Evolutionary conservation across 352 stramenopile genomes (phyloP), one percentile per base, ranked within the genome.

Genomic region (Pythium oligandrum): DNA sequence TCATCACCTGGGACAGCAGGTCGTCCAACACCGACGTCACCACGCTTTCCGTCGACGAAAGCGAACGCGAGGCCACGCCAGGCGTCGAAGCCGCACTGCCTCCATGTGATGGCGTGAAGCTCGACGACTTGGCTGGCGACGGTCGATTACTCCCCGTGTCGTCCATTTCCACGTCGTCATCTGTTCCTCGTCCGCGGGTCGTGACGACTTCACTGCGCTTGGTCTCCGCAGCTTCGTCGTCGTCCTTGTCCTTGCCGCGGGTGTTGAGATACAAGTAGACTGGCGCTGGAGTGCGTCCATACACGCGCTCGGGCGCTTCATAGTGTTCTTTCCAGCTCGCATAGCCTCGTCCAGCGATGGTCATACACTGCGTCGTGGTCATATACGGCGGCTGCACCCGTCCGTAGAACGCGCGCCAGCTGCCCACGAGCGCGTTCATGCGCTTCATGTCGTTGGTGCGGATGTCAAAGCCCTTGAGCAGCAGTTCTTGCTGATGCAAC

Each of bases 231-330:
- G 34, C 36, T 26, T 26, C 17, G 17, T 26, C 17, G 17, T 58
- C 34, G 8, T 64, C 37, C 33, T 57, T 40, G 9, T 44, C 30
- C 6, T 49, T 36, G 32, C 17, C 47, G 10, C 8, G 12, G 44
- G 77, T 86, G 40, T 88, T 71, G 48, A 88, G 50, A 35, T 66
- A 76, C n/a, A 84, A 42, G 56, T 83, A 86, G 26, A 67, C 59
- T 32, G 77, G 77, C n/a, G 72, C 77, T 30, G 8, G 55, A 39
- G 38, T 73, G 4, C 12, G 37, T 7, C 35, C 8, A 36, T 55
- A 68, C 17, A 55, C 36, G 1, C 26, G 44, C 3, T 32, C 11
- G 7, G 49, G 8, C n/a, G 59, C 32, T 11, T 31, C 33, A 6
- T 32, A 12, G n/a, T 51, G 54, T 26, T 9, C 17, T 6, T 63